Evolutionary conservation across 768 basidiomycete genomes (phyloP).

Genomic region (Naganishia kalamii): DNA sequence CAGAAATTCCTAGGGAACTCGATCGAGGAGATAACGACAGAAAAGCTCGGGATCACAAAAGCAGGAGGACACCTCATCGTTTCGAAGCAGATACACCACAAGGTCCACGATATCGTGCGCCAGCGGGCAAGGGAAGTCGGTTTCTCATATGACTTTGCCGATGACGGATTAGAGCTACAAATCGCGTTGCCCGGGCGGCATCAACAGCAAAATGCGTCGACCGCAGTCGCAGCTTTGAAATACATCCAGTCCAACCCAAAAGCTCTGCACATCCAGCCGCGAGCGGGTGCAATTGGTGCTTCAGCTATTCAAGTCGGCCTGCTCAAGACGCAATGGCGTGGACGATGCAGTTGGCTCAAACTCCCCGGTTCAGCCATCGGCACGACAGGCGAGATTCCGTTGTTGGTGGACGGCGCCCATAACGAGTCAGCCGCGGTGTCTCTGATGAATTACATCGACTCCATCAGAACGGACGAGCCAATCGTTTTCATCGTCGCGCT

Average conservation of each 20-base stretch:
- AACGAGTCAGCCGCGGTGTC: slow-evolving; percentile 70
- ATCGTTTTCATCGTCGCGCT: slow-evolving; percentile 71
- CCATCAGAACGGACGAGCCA: slow-evolving; percentile 35
- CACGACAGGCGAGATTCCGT: slow-evolving; percentile 37
- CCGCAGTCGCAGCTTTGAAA: slow-evolving; percentile 61
- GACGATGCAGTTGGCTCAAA: slow-evolving; percentile 63
- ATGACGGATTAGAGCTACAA: not conserved
- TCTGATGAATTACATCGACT: slow-evolving; percentile 61
- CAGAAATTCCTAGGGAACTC: slow-evolving; percentile 79
- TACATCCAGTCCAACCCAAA: slow-evolving; percentile 52
- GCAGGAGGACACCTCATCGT: slow-evolving; percentile 47
- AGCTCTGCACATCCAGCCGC: slow-evolving; percentile 32
- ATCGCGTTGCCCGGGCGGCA: slow-evolving; percentile 73
- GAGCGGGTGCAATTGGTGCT: slow-evolving; percentile 49
- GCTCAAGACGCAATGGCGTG: slow-evolving; percentile 63
- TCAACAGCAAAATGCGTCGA: slow-evolving; percentile 75
- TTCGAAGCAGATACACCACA: slow-evolving; percentile 52
- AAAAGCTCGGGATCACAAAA: slow-evolving; percentile 78
- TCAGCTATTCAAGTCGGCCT: slow-evolving; percentile 59
- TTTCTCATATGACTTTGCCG: not conserved
- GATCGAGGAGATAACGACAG: slow-evolving; percentile 63
- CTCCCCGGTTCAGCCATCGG: slow-evolving; percentile 21
- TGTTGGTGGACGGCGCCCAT: slow-evolving; percentile 90
- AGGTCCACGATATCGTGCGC: slow-evolving; percentile 42
- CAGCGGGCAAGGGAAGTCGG: not conserved